Evolutionary conservation across 129 eudicot genomes (phyloP).

Genomic region (Solidago caesia): DNA sequence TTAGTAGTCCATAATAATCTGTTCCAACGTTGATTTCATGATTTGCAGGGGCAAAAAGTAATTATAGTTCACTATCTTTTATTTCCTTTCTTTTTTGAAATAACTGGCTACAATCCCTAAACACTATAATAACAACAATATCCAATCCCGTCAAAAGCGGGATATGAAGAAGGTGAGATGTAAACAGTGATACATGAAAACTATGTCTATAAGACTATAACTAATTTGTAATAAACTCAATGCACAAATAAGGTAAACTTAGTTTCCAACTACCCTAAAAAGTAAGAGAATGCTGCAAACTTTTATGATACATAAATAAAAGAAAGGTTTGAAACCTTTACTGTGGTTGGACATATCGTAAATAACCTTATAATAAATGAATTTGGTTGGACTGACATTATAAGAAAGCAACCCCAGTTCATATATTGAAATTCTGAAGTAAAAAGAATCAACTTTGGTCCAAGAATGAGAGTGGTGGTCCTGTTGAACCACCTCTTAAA

Average conservation of each 20-base stretch:
- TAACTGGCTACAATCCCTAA: too few species aligned
- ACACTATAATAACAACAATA: too few species aligned
- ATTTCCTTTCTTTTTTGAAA: too few species aligned
- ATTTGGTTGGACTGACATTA: constrained; percentile 18
- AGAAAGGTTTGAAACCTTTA: not conserved
- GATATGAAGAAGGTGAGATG: too few species aligned
- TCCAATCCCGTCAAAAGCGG: too few species aligned
- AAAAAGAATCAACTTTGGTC: constrained; percentile 37
- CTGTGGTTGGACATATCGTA: not conserved
- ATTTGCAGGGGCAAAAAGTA: too few species aligned
- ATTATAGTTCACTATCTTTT: too few species aligned
- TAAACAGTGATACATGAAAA: too few species aligned
- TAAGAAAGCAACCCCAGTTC: constrained; percentile 17
- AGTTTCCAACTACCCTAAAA: not conserved
- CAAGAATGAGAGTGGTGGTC: constrained; percentile 32
- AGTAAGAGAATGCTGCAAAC: not conserved
- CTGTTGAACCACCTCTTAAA: constrained; percentile 28
- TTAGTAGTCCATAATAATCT: too few species aligned
- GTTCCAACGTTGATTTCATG: too few species aligned
- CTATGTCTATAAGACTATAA: too few species aligned
- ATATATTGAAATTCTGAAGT: constrained; percentile 19
- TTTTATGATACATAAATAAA: not conserved
- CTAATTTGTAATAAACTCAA: not conserved
- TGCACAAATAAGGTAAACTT: not conserved
- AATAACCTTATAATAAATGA: not conserved